Conservation (phyloP, 305 asterid genomes). For the Solanum aculeatissimum region DNA sequence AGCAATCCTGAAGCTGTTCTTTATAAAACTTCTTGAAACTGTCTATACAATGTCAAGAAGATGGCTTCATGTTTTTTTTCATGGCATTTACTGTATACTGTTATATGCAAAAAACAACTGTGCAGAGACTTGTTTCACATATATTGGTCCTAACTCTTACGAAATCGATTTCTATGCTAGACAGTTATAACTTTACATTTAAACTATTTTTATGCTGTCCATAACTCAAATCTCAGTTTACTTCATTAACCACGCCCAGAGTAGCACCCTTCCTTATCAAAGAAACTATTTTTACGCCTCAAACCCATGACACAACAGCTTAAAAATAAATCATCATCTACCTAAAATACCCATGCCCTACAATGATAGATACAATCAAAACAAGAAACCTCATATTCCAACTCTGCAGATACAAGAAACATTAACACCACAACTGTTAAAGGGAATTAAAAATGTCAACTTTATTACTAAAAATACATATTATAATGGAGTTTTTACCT, state of each 20-base stretch:
- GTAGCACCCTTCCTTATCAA: background rate
- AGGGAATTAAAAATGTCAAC: background rate
- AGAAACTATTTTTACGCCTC: background rate
- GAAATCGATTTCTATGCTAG: background rate
- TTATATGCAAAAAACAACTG: background rate
- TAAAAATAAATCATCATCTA: background rate
- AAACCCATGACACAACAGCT: background rate
- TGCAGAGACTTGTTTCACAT: background rate
- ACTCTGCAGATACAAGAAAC: background rate
- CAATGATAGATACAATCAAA: background rate
- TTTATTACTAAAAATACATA: background rate
- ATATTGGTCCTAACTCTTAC: background rate
- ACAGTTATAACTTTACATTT: background rate
- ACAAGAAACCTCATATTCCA: background rate
- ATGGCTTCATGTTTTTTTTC: background rate
- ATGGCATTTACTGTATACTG: background rate
- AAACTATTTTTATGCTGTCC: background rate
- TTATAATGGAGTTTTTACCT: slow-evolving; percentile 16
- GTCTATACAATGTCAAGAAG: background rate
- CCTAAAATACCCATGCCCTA: background rate
- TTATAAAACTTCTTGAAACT: background rate
- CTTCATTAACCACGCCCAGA: background rate
- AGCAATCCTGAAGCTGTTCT: background rate
- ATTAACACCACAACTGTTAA: background rate
- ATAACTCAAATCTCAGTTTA: background rate